Evolutionary conservation across 441 rosid species (phyloP), one percentile per base, ranked within the genome.

Genomic region (Bruguiera hainesii): DNA sequence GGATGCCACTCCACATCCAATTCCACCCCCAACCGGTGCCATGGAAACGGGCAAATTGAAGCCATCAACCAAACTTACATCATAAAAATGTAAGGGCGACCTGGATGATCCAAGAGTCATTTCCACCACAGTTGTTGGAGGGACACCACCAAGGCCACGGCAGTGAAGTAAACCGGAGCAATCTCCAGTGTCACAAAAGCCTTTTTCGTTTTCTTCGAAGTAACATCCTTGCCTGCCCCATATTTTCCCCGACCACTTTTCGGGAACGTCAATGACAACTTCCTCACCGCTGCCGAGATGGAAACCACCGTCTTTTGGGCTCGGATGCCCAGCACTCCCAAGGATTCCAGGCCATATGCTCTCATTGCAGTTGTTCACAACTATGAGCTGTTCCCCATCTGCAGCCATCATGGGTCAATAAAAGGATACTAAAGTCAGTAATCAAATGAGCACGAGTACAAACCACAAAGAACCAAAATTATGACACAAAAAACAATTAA

Each of bases 221-320:
- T 20, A 58, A 55, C 97, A 93, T 23, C 97, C 98, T 80, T 89
- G 96, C 61, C 98, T 71, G 28, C 85, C 96, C 98, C 98, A 91
- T 9, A 93, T 68, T 37, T 96, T 68, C 42, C 98, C 98, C 0
- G 97, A 89, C 98, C 98, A 93, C 70, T 85, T 87, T 4, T 82
- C 81, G 0, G 96, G 93, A 56, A 88, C 73, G 33, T 93, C 88
- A 4, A 93, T 11, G 2, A 86, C 89, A 3, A 79, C 79, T 73
- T 93, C 96, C 74, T 89, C 84, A 4, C 91, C 96, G 25, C 88
- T 79, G 31, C 81, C 82, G 4, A 93, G 88, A 67, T 72, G 83
- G 71, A 93, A 91, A 0, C 98, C 97, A 0, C 97, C 97, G n/a
- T 82, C 79, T n/a, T 73, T 74, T 0, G 90, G 93, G 0, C 86